These are phyloP conservation scores for Draba incana DNA, from an alignment of 345 rosid genomes.

Conservation along the genomic window DNA sequence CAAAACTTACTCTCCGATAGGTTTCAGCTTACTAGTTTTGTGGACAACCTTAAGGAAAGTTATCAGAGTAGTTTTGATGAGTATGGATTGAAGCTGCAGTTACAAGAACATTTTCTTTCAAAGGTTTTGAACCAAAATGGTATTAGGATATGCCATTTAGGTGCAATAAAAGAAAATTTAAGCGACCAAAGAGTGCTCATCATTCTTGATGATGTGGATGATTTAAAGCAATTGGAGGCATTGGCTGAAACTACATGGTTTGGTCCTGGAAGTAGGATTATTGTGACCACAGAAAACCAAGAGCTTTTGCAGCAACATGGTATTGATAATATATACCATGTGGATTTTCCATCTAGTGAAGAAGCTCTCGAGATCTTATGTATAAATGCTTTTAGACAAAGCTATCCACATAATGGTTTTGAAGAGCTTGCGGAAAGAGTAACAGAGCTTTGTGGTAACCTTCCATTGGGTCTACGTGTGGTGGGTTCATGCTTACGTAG, in stretches of 20 bases:
- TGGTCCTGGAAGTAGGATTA: constrained; percentile 20
- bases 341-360: background rate
- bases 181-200: constrained; percentile 1
- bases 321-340: background rate
- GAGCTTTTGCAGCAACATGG: background rate
- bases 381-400: background rate
- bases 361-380: constrained; percentile 13
- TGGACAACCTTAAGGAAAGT: constrained; percentile 14
- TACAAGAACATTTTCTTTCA: constrained; percentile 23
- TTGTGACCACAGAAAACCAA: background rate
- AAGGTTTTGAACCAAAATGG: background rate
- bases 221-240: background rate
- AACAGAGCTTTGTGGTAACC: background rate
- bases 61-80: background rate
- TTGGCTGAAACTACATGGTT: background rate
- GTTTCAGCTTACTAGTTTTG: no score
- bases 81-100: background rate
- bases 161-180: background rate
- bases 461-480: constrained; percentile 12
- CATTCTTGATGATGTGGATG: constrained; percentile 28
- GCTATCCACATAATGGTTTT: background rate
- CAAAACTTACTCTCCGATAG: background rate
- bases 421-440: background rate
- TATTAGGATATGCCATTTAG: background rate
- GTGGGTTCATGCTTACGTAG: background rate